phyloP scores from a whole-genome alignment of 2,329 filamentous ascomycete species.

The Berkeleyomyces basicola region DNA sequence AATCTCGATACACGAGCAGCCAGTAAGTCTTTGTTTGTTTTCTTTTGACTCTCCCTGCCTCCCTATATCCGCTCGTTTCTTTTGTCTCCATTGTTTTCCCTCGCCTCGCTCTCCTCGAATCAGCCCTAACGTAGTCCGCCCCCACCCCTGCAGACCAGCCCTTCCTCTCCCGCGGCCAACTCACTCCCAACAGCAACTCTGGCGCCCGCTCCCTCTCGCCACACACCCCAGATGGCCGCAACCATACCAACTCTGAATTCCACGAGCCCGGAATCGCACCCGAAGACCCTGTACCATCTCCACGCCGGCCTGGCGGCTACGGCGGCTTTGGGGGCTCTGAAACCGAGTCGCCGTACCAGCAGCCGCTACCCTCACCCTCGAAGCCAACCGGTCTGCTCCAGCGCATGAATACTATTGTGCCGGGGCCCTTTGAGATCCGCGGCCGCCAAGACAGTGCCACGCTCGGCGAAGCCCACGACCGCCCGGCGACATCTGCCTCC shows the following conservation, averaged over 20 bases:
- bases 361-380: slow-evolving; percentile 32
- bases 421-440: slow-evolving; percentile 45
- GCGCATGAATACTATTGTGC: slow-evolving; percentile 48
- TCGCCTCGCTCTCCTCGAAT: neutral
- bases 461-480: slow-evolving; percentile 14
- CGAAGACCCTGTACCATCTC: slow-evolving; percentile 25
- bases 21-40: slow-evolving; percentile 25
- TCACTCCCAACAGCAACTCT: slow-evolving; percentile 47
- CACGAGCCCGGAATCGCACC: slow-evolving; percentile 30
- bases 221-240: slow-evolving; percentile 33
- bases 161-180: slow-evolving; percentile 37
- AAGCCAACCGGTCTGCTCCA: slow-evolving; percentile 31
- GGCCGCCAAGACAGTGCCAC: slow-evolving; percentile 19
- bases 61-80: neutral
- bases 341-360: slow-evolving; percentile 23
- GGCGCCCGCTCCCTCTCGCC: slow-evolving; percentile 48
- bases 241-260: slow-evolving; percentile 28
- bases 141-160: slow-evolving; percentile 30
- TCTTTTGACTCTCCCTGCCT: neutral
- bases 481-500: slow-evolving; percentile 19
- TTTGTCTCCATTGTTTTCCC: neutral
- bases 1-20: slow-evolving; percentile 35
- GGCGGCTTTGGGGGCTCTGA: slow-evolving; percentile 28
- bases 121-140: neutral
- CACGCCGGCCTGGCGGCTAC: slow-evolving; percentile 30